Evolutionary conservation across 2,329 filamentous ascomycete species (phyloP).

Genomic region (Claviceps monticola): DNA sequence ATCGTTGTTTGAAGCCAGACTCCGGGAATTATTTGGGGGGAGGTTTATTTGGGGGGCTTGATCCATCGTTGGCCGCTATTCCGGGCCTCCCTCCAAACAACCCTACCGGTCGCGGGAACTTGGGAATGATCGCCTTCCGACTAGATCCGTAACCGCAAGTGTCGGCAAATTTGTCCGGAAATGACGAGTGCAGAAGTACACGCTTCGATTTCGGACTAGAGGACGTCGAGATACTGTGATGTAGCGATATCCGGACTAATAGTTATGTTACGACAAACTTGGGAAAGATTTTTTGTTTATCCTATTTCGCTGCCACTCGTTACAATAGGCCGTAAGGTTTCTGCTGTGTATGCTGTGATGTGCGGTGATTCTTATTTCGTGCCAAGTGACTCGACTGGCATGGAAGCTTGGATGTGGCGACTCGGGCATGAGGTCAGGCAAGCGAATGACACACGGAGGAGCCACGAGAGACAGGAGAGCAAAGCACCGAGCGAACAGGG

Average conservation of each 20-base stretch:
- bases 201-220: background rate
- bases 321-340: background rate
- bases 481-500: background rate
- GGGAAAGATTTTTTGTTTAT: background rate
- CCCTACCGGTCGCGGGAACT: background rate
- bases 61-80: conserved; percentile 12
- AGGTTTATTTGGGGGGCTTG: conserved; percentile 11
- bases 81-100: background rate
- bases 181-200: background rate
- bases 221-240: background rate
- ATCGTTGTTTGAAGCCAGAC: conserved; percentile 13
- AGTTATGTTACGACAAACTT: background rate
- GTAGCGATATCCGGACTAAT: conserved; percentile 2
- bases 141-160: background rate
- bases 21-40: conserved; percentile 11
- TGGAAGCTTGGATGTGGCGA: background rate
- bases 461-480: background rate
- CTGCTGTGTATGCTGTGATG: background rate
- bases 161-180: background rate
- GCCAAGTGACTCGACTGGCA: background rate
- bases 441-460: background rate
- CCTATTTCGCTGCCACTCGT: background rate
- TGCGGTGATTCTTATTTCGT: background rate
- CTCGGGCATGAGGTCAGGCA: background rate
- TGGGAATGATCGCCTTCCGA: background rate